Conservation (phyloP, 495 filamentous ascomycete genomes). For the Penicillium taxi region DNA sequence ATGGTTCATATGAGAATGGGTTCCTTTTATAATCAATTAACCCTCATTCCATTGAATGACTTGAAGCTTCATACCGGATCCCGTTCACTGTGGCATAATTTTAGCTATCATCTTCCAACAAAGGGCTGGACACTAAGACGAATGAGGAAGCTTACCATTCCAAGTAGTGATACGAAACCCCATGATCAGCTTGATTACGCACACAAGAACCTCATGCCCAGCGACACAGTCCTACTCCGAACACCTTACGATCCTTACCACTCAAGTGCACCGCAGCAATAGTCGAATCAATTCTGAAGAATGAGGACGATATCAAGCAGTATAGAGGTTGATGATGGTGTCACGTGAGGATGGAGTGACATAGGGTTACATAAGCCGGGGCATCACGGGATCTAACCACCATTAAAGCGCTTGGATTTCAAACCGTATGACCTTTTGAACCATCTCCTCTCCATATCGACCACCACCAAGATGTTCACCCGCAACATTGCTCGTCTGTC, state of each 20-base stretch:
- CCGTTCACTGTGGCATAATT: slow-evolving; percentile 65
- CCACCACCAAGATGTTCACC: slow-evolving; percentile 48
- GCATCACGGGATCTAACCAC: slow-evolving; percentile 32
- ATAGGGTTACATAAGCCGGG: slow-evolving; percentile 37
- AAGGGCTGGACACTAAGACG: not conserved
- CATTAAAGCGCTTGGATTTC: slow-evolving; percentile 33
- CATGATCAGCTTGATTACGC: slow-evolving; percentile 54
- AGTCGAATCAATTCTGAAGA: too few species aligned
- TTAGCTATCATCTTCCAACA: slow-evolving; percentile 3
- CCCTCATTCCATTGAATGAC: too few species aligned
- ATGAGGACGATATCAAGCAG: too few species aligned
- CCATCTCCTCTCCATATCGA: slow-evolving; percentile 11
- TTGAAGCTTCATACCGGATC: slow-evolving; percentile 56
- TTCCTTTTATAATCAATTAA: slow-evolving; percentile 48
- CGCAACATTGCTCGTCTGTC: slow-evolving; percentile 52
- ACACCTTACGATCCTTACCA: too few species aligned
- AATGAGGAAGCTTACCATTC: slow-evolving; percentile 56
- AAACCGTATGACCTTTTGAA: slow-evolving; percentile 25
- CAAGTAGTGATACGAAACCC: slow-evolving; percentile 78
- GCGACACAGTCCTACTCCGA: too few species aligned
- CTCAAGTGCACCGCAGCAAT: too few species aligned
- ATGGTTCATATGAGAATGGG: slow-evolving; percentile 93
- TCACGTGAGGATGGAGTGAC: slow-evolving; percentile 32
- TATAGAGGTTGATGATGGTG: not conserved
- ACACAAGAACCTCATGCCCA: too few species aligned